phyloP scores from a whole-genome alignment of 1,284 basidiomycete species.

The Xerocomus amazonicus region DNA sequence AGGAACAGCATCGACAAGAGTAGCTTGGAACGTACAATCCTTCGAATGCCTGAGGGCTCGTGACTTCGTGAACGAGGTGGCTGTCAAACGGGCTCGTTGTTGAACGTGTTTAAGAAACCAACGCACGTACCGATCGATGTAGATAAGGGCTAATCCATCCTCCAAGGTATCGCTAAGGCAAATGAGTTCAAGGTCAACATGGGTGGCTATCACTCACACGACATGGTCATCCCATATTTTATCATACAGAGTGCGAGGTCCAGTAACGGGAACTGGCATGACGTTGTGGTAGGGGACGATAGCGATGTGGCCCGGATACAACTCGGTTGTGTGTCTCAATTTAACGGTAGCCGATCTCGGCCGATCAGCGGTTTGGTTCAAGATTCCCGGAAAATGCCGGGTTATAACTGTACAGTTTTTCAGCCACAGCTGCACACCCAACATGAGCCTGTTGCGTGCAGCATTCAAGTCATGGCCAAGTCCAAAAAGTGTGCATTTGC shows the following conservation, averaged over 20 bases:
- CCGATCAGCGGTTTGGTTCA: constrained; percentile 27
- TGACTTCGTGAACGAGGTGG: constrained; percentile 94
- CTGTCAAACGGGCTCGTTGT: constrained; percentile 39
- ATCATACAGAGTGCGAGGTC: constrained; percentile 87
- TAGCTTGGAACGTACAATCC: constrained; percentile 61
- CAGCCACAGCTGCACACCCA: constrained; percentile 35
- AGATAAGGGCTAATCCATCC: constrained; percentile 84
- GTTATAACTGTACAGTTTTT: constrained; percentile 38
- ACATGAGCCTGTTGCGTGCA: neutral
- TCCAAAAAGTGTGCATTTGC: constrained; percentile 65
- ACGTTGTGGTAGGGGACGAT: constrained; percentile 23
- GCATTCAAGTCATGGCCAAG: constrained; percentile 62
- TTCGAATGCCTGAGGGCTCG: constrained; percentile 95
- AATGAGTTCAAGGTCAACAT: constrained; percentile 14
- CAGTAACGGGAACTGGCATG: constrained; percentile 53
- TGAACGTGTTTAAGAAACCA: neutral
- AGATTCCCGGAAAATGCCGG: constrained; percentile 22
- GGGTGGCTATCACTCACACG: constrained; percentile 53
- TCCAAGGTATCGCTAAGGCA: constrained; percentile 63
- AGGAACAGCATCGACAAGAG: constrained; percentile 6
- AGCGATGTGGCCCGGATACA: neutral
- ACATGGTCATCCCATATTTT: constrained; percentile 97
- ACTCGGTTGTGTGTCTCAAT: neutral
- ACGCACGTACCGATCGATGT: constrained; percentile 78
- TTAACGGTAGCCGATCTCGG: constrained; percentile 11